Evolutionary conservation across 768 basidiomycete genomes (phyloP).

Genomic region (Rhodotorula paludigena): DNA sequence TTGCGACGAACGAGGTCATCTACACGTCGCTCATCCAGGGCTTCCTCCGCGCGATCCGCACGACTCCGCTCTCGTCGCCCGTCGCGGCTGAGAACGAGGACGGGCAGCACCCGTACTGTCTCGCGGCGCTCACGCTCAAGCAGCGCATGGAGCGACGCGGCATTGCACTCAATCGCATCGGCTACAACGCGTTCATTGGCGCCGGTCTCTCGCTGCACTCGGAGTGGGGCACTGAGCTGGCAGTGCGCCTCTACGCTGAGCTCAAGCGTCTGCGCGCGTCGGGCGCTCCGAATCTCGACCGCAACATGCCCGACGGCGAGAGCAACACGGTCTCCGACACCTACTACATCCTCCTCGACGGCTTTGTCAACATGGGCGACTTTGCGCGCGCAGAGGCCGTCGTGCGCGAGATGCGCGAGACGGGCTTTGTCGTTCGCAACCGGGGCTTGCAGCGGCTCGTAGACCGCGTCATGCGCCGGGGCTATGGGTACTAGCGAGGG

Average conservation of each 20-base stretch:
- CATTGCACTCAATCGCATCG: slow-evolving; percentile 58
- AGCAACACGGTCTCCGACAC: slow-evolving; percentile 56
- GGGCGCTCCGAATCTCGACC: no score
- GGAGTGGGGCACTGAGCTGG: slow-evolving; percentile 14
- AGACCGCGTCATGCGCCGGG: slow-evolving; percentile 52
- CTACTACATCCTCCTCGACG: slow-evolving; percentile 70
- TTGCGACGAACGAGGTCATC: slow-evolving; percentile 67
- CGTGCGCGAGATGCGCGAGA: slow-evolving; percentile 58
- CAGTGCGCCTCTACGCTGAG: slow-evolving; percentile 36
- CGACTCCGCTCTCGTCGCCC: slow-evolving; percentile 37
- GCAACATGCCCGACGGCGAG: not conserved
- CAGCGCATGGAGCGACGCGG: slow-evolving; percentile 41
- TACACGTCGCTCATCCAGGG: slow-evolving; percentile 76
- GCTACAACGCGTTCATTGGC: slow-evolving; percentile 72
- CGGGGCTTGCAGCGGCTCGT: slow-evolving; percentile 55
- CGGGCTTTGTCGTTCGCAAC: slow-evolving; percentile 51
- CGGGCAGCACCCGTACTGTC: slow-evolving; percentile 55
- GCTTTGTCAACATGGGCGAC: slow-evolving; percentile 57
- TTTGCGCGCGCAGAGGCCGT: slow-evolving; percentile 62
- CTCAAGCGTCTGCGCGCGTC: slow-evolving; percentile 39
- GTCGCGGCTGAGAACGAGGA: slow-evolving; percentile 7
- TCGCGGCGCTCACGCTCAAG: slow-evolving; percentile 52
- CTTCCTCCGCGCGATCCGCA: slow-evolving; percentile 61
- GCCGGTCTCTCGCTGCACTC: slow-evolving; percentile 58
- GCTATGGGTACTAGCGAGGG: no score